These are phyloP conservation scores for Hansenula sp. DNA, from an alignment of 1,139 yeast species.

Conservation along the genomic window DNA sequence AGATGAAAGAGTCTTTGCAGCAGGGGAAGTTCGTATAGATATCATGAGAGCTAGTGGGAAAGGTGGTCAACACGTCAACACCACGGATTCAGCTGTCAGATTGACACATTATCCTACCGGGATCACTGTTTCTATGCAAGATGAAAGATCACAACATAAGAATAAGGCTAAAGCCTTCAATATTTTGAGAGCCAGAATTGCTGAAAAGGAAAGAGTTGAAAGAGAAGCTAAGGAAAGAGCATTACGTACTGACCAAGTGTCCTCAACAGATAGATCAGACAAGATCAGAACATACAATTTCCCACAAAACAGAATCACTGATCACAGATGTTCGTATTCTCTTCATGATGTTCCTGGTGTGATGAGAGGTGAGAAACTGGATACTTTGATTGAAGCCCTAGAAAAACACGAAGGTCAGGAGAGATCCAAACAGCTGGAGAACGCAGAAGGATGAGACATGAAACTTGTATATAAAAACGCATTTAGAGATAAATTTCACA, in stretches of 20 bases:
- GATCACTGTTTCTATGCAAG: conserved; percentile 84
- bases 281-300: conserved; percentile 91
- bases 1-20: conserved; percentile 72
- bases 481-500: no score
- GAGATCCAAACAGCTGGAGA: conserved; percentile 34
- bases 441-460: conserved; percentile 10
- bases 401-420: conserved; percentile 42
- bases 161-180: conserved; percentile 94
- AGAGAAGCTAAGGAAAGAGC: conserved; percentile 61
- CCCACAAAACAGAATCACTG: conserved; percentile 90
- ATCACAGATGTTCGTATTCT: conserved; percentile 82
- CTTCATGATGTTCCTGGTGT: conserved; percentile 79
- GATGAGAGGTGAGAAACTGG: conserved; percentile 67
- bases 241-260: conserved; percentile 77
- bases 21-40: conserved; percentile 87
- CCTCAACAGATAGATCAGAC: conserved; percentile 86
- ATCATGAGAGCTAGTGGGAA: conserved; percentile 97
- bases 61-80: conserved; percentile 98
- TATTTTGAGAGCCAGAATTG: conserved; percentile 75
- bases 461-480: neutral
- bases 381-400: conserved; percentile 55
- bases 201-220: conserved; percentile 70
- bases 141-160: conserved; percentile 90
- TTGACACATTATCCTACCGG: conserved; percentile 92
- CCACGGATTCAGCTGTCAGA: conserved; percentile 96